Evolutionary conservation across 192 early-diverging fungal species (phyloP).

Genomic region (Spizellomyces sp.): DNA sequence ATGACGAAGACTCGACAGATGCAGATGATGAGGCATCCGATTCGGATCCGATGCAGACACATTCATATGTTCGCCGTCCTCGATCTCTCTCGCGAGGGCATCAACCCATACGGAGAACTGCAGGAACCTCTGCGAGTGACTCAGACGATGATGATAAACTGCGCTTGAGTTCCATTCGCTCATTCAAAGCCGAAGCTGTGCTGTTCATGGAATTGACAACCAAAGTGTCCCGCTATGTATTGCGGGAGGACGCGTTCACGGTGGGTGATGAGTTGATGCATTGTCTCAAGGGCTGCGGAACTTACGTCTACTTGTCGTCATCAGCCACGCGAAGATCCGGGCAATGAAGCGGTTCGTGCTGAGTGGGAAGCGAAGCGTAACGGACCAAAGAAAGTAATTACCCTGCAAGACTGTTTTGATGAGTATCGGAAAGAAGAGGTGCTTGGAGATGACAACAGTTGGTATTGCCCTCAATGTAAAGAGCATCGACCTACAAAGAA

Average conservation of each 20-base stretch:
- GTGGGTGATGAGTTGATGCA: background rate
- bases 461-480: conserved; percentile 80
- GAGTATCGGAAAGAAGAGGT: conserved; percentile 78
- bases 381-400: conserved; percentile 43
- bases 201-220: conserved; percentile 2
- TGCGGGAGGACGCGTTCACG: background rate
- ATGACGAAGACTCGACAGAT: conserved; percentile 19
- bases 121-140: background rate
- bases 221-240: background rate
- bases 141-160: background rate
- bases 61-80: conserved; percentile 2
- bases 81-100: background rate
- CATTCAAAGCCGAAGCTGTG: background rate
- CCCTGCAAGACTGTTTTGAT: conserved; percentile 68
- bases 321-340: background rate
- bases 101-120: no score
- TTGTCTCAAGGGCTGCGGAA: no score
- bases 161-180: background rate
- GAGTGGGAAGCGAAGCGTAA: background rate
- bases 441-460: conserved; percentile 72
- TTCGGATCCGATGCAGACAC: conserved; percentile 1
- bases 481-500: conserved; percentile 77
- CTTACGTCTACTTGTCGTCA: no score
- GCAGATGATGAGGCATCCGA: conserved; percentile 24
- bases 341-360: background rate